Evolutionary conservation across 208 protist species (phyloP), one percentile per base, ranked within the genome.

Genomic region (Wallacemonas sp.): DNA sequence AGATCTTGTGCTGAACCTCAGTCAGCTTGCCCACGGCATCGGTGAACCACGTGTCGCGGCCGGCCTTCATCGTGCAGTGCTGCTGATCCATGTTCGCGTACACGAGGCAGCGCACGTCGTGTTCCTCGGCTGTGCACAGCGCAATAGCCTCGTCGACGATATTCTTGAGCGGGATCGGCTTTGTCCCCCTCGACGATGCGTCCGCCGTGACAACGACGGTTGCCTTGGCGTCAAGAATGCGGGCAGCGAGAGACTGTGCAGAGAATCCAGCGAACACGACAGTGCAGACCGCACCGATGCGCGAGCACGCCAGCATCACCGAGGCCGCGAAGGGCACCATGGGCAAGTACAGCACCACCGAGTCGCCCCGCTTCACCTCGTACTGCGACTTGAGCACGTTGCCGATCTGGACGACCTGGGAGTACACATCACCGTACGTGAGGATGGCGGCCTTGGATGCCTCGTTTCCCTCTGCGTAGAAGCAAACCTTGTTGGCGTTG

Each of bases 291-390:
- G 91, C 91, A 48, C 98, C 98, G 46, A 99, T 98, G 34, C 98
- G 89, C n/a, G 98, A 97, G 61, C 94, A 99, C 15, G 98, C 98
- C 8, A 99, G 87, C 96, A 99, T 99, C 15, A 87, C 80, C 17
- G 91, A 71, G 17, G 77, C 76, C 22, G 89, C 76, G 45, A 98
- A 94, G 13, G 95, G 86, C 22, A 98, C 90, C 88, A 98, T 98
- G 22, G 98, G 98, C 44, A 99, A 77, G 80, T 99, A 99, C 17
- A 99, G 81, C 10, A 81, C 81, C 1, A 99, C 98, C 32, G 85
- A 85, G 55, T 94, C 73, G 30, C 73, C 85, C 70, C 83, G 84
- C 63, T 84, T 83, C 22, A 96, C 78, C 32, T 71, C 64, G 8
- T 92, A 91, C 32, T 83, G 54, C 6, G 63, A 60, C 71, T 87